Base-by-base conservation (phyloP, 2,329 filamentous ascomycete genomes). In the Hymenoscyphus repandus region DNA sequence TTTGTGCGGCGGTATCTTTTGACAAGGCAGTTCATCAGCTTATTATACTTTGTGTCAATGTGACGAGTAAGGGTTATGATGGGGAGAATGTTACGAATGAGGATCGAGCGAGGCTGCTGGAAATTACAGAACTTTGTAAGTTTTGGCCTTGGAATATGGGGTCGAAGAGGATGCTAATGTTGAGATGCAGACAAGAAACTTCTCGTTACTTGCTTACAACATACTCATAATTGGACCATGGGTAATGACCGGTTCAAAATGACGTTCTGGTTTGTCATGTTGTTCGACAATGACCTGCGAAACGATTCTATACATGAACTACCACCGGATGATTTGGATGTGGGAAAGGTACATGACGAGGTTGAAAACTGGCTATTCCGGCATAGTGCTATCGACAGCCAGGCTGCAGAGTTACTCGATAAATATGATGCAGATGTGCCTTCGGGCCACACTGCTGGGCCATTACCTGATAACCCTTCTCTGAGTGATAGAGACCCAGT, bases 211-310 rank as follows among this genome's bases (percentile, higher is more conserved):
- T 80, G 79, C 2, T 67, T 86, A 11, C 82, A 86, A 60, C 81
- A 85, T 63, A 78, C 80, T 1, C 82, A 85, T 58, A 86, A 86
- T 64, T 85, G 82, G 80, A 83, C 80, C 1, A 81, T 82, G 50
- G 83, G 83, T 54, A 82, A 85, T 59, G 82, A 85, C 60, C 72
- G 82, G 33, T 85, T 85, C 66, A 86, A 86, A 64, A 85, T 85
- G 80, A 74, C 78, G 0, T 85, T 86, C 53, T 86, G 82, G 82
- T 79, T 78, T 50, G 79, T 82, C 48, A 79, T 85, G 27, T 68
- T 86, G 6, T 84, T 84, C 49, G 81, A 85, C 48, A 79, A 77
- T 37, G 71, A 80, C 30, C 45, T 66, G 27, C 72, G 75, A 2
- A 75, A 80, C 34, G 78, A 83, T 50, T 69, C 69, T 2, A 67